Conservation (phyloP, 306 rosid species). For the Gastrolobium villosum region DNA sequence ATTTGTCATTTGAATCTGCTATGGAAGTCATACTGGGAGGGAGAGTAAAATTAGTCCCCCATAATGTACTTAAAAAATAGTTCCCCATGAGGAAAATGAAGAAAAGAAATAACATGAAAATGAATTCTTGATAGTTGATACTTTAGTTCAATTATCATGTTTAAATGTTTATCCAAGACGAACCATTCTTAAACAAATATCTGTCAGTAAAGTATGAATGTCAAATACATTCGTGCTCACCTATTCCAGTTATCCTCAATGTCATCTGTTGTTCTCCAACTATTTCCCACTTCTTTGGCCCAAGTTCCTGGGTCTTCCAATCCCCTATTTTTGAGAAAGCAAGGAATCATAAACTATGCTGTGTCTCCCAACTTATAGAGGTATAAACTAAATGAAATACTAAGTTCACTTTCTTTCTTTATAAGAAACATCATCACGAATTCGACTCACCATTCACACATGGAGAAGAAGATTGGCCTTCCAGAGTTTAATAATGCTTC, state of each 20-base stretch:
- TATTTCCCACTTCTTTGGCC: conserved; percentile 65
- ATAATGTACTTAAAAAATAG: neutral
- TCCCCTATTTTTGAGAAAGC: conserved; percentile 39
- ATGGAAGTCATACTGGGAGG: conserved; percentile 60
- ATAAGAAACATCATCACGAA: neutral
- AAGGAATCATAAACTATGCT: neutral
- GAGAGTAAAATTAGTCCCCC: neutral
- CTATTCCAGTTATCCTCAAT: conserved; percentile 62
- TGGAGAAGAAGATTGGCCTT: conserved; percentile 63
- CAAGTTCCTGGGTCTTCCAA: conserved; percentile 62
- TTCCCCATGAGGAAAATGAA: conserved; percentile 18
- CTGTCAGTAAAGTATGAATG: neutral
- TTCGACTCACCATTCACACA: conserved; percentile 76
- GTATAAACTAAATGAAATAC: neutral
- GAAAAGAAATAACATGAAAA: neutral
- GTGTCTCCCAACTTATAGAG: neutral
- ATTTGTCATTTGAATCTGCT: conserved; percentile 70
- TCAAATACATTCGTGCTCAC: conserved; percentile 34
- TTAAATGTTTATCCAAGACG: too few species aligned
- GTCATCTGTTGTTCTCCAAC: conserved; percentile 75
- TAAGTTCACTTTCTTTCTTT: neutral
- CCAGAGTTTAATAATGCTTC: conserved; percentile 60
- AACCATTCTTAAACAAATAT: neutral
- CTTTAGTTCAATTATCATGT: neutral
- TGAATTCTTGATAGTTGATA: neutral